Base-by-base conservation (phyloP, 176 grass and related monocot species). In the Aegilops tauschii region DNA sequence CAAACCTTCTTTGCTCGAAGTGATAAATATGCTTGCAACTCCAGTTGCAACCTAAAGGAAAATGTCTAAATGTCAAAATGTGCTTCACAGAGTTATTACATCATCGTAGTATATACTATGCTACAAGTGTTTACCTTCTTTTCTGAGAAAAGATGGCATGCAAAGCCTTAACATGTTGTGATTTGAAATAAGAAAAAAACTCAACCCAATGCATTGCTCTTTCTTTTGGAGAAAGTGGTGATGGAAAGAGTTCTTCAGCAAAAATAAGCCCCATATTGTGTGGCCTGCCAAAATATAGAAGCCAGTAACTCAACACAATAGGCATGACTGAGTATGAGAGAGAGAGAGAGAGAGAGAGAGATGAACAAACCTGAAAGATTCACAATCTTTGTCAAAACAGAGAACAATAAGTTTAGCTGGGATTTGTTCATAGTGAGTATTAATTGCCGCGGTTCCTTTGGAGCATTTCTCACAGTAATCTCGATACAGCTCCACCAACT, bases 121-220 rank as follows among this genome's bases (percentile, higher is more conserved):
- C 28, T 20, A 25, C 23, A 32, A 12, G 84, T 76, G 80, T 78
- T 29, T 92, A 98, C 96, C 96, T 94, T 85, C 87, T 89, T 87
- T 98, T 98, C 87, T 93, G 93, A 85, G 82, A 92, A 80, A 98
- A 86, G 31, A 98, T 93, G 25, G 32, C 79, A 58, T 75, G 84
- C 88, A 98, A 88, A 90, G 92, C 93, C 80, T 90, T 93, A 78
- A 88, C 86, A 84, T 98, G 96, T 82, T 89, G 81, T 69, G 54
- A 45, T 75, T 89, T 91, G 86, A 95, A 98, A 90, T 94, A 80
- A 82, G 92, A 92, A 81, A 85, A 98, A 82, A 98, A 93, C 61
- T 90, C 82, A 81, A 94, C 82, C 97, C 97, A 98, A 69, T 96
- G 97, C 29, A 9, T 91, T 88, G 90, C 92, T 87, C 92, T 96